Conservation (phyloP, 129 eudicot species). For the Calendula officinalis region DNA sequence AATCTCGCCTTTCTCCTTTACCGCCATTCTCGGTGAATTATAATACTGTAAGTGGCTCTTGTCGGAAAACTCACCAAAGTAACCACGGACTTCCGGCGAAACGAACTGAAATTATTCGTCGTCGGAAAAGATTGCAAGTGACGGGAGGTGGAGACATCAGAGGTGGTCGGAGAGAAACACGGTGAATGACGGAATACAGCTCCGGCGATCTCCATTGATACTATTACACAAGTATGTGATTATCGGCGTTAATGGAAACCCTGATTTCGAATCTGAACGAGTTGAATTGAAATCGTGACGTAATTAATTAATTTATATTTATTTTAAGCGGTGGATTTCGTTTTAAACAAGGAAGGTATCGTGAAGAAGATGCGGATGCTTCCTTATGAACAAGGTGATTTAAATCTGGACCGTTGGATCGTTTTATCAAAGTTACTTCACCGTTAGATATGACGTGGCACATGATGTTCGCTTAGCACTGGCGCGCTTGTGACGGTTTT, state of each 20-base stretch:
- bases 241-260: too few relatives aligned
- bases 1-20: slow-evolving; percentile 35
- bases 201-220: slow-evolving; percentile 52
- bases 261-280: too few relatives aligned
- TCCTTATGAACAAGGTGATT: slow-evolving; percentile 1
- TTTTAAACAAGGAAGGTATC: slow-evolving; percentile 1
- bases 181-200: slow-evolving; percentile 33
- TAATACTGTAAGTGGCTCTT: slow-evolving; percentile 59
- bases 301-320: background rate
- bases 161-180: slow-evolving; percentile 11
- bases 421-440: background rate
- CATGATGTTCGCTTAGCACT: slow-evolving; percentile 19
- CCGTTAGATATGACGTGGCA: slow-evolving; percentile 48
- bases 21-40: slow-evolving; percentile 14
- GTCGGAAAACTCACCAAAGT: slow-evolving; percentile 37
- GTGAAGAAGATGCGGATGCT: slow-evolving; percentile 13
- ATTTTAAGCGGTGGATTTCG: background rate
- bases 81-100: slow-evolving; percentile 11
- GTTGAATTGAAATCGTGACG: background rate
- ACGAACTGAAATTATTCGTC: background rate
- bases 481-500: slow-evolving; percentile 41
- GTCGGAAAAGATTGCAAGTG: slow-evolving; percentile 1
- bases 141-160: slow-evolving; percentile 12
- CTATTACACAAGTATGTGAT: too few relatives aligned
- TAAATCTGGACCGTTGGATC: background rate